Conservation (phyloP, 768 basidiomycete genomes). For the Tubosaeta sp. region DNA sequence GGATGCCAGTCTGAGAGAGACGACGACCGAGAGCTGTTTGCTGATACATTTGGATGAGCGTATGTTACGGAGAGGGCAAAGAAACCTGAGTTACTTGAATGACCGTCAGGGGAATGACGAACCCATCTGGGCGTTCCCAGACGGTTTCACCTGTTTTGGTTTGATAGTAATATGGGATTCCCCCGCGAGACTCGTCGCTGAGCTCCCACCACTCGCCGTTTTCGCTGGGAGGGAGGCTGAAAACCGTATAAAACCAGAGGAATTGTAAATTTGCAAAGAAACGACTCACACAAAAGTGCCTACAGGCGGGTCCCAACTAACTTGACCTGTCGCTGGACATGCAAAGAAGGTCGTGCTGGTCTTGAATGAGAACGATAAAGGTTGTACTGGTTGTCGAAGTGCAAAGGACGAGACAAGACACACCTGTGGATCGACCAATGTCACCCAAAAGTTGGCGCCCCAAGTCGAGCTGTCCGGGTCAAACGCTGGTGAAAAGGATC, state of each 20-base stretch:
- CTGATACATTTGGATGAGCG: slow-evolving; percentile 32
- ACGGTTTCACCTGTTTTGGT: slow-evolving; percentile 88
- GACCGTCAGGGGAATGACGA: slow-evolving; percentile 87
- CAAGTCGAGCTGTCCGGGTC: slow-evolving; percentile 51
- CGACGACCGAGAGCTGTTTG: slow-evolving; percentile 71
- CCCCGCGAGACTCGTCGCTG: slow-evolving; percentile 75
- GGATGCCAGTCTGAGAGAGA: slow-evolving; percentile 52
- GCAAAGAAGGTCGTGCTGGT: slow-evolving; percentile 78
- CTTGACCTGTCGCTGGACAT: slow-evolving; percentile 87
- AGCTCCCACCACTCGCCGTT: slow-evolving; percentile 98
- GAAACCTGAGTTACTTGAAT: slow-evolving; percentile 59
- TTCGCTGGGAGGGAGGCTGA: slow-evolving; percentile 73
- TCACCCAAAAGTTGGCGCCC: slow-evolving; percentile 95
- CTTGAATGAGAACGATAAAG: slow-evolving; percentile 25
- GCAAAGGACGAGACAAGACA: slow-evolving; percentile 23
- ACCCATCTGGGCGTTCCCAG: slow-evolving; percentile 86
- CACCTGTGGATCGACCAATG: slow-evolving; percentile 87
- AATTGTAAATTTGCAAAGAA: slow-evolving; percentile 15
- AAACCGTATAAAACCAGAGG: slow-evolving; percentile 11
- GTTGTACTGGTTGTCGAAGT: slow-evolving; percentile 7
- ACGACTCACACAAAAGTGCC: slow-evolving; percentile 78
- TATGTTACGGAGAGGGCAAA: neutral
- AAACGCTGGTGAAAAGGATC: slow-evolving; percentile 9
- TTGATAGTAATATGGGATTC: slow-evolving; percentile 90
- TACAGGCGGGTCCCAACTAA: slow-evolving; percentile 89